Conservation (phyloP, 1,139 yeast species). For the Taphrina confusa region DNA sequence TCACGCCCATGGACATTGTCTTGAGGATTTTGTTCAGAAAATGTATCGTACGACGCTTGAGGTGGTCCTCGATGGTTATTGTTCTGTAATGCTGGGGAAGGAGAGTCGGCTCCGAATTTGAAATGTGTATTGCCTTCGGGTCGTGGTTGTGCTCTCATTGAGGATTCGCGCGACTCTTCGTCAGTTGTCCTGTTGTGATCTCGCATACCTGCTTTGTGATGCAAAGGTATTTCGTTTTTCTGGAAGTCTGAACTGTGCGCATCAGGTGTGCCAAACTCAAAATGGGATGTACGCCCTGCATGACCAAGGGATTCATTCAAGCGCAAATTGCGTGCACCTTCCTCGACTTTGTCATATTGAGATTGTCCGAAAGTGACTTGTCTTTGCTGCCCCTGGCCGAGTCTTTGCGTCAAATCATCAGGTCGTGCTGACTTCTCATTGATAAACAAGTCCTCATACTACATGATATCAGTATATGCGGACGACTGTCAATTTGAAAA, state of each 20-base stretch:
- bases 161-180: constrained; percentile 1
- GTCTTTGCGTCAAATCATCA: constrained; percentile 14
- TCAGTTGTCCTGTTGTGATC: constrained; percentile 13
- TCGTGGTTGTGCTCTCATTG: neutral
- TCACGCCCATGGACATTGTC: constrained; percentile 21
- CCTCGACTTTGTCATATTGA: neutral
- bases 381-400: constrained; percentile 10
- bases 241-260: constrained; percentile 6
- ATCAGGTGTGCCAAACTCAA: constrained; percentile 20
- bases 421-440: constrained; percentile 18
- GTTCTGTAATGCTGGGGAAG: constrained; percentile 5
- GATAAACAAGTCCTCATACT: constrained; percentile 18
- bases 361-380: constrained; percentile 16
- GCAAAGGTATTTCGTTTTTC: constrained; percentile 19
- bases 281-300: constrained; percentile 23
- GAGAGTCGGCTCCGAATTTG: constrained; percentile 8
- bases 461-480: neutral
- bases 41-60: neutral
- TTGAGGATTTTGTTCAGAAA: constrained; percentile 6
- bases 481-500: neutral
- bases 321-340: constrained; percentile 3
- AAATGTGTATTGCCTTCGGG: constrained; percentile 6
- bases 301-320: constrained; percentile 19
- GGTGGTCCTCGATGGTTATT: constrained; percentile 11
- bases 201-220: constrained; percentile 16